phyloP scores from a whole-genome alignment of 768 basidiomycete species.

The Trametes elegans region DNA sequence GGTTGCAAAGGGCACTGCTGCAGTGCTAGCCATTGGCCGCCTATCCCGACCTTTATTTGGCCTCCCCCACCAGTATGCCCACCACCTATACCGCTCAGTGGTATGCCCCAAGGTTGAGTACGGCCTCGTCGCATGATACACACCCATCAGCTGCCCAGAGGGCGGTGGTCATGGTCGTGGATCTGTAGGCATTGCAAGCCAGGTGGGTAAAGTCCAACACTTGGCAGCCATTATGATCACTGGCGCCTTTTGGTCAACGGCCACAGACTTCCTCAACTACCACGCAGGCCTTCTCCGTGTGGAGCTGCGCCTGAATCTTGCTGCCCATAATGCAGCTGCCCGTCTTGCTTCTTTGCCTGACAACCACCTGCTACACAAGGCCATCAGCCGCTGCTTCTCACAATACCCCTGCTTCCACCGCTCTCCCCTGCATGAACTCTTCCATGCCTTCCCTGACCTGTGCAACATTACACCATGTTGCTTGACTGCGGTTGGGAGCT shows the following conservation, averaged over 20 bases:
- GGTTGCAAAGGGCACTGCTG: background rate
- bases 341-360: constrained; percentile 20
- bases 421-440: constrained; percentile 23
- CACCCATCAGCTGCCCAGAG: background rate
- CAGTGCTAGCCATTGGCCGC: background rate
- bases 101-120: constrained; percentile 1
- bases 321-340: constrained; percentile 6
- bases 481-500: background rate
- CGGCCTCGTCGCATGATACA: constrained; percentile 2
- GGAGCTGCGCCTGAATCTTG: constrained; percentile 17
- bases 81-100: background rate
- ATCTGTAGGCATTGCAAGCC: background rate
- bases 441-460: constrained; percentile 15
- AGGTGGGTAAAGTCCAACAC: constrained; percentile 21
- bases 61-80: background rate
- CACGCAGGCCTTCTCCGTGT: constrained; percentile 26
- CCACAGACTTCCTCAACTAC: constrained; percentile 21
- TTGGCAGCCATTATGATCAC: constrained; percentile 21
- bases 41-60: background rate
- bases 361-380: constrained; percentile 17
- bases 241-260: constrained; percentile 25
- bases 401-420: constrained; percentile 17
- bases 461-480: background rate
- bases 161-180: background rate
- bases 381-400: background rate